Base-by-base conservation (phyloP, 2,329 filamentous ascomycete species). In the Beauveria rudraprayagi region DNA sequence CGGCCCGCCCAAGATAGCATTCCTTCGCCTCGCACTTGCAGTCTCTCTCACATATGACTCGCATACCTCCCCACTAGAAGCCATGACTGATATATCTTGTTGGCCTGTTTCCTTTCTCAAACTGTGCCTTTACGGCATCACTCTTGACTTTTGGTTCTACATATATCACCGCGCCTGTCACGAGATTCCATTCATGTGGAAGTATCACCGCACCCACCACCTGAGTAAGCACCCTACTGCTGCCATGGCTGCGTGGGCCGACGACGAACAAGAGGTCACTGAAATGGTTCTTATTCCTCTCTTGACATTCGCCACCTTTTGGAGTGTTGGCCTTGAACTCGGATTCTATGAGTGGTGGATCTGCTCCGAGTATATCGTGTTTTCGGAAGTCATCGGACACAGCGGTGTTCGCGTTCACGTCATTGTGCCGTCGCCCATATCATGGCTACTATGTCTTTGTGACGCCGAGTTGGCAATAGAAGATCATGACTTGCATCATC, bases 41-140 rank as follows among this genome's bases (percentile, higher is more conserved):
- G 57, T 72, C 24, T 65, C 65, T 11, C 59, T 72, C 5, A 73
- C 30, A 34, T 34, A 34, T 34, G 30, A 34, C 10, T 34, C 30
- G 30, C 3, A 34, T 34, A 34, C 30, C 30, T 34, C 30, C 30
- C 30, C 30, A 74, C 62, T 69, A 70, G 2, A 70, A 76, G 76
- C 14, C 72, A 73, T 8, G 10, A 34, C 30, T 11, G 30, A 34
- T 11, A 10, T 34, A 34, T 34, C 30, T 34, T 34, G 30, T 34
- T 34, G 30, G 30, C 30, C 30, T 34, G 30, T 34, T 34, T 34
- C 3, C 4, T 34, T 34, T 5, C 3, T 76, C 77, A 8, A 76
- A 96, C 26, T 91, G 92, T 0, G 81, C 80, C 54, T 95, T 89
- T 68, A 91, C 91, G 0, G 81, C 87, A 4, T 92, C 92, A 65